Evolutionary conservation across 495 filamentous ascomycete genomes (phyloP), one percentile per base, ranked within the genome.

Genomic region (Lophiotrema nucula): DNA sequence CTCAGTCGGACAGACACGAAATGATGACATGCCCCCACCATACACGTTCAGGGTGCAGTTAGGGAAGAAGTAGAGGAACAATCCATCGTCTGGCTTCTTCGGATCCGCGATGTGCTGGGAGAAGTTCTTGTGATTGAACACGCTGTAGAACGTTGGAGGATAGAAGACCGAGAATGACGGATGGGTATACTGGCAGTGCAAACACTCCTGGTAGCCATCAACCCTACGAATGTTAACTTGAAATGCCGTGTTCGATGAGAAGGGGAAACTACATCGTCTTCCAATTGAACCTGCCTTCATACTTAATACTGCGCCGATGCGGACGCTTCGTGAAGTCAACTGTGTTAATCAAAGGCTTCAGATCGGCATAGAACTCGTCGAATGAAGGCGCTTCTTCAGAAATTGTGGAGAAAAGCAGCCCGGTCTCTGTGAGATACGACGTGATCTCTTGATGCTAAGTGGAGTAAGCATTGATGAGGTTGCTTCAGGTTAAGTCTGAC

Each of bases 161-260:
- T 84, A 84, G 65, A 72, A 78, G 42, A 81, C 68, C 3, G 77
- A 77, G 67, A 84, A 84, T 8, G 80, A 81, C 0, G 81, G 81
- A 53, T 84, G 81, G 0, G 81, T 83, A 66, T 84, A 84, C 64
- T 81, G 79, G 73, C 81, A 84, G 60, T 84, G 81, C 13, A 84
- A 71, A 56, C 81, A 84, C 67, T 84, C 81, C 65, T 84, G 81
- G 52, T 80, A 84, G 15, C 81, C 81, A 51, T 84, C 81, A 15
- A 84, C 79, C 62, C 60, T 64, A 22, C 1, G 33, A 8, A 8
- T 11, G 24, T 53, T 22, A 64, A 55, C 21, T 10, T 1, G 2
- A 26, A 8, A 21, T 22, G 24, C n/a, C 3, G 12, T n/a, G 45
- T 21, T 35, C 38, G 23, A 2, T 15, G 41, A 21, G 35, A 21